A percentile compares a stretch with the other conserved stretches of the same genome.
These are phyloP conservation scores for Mycocentrospora acerina DNA, from an alignment of 2,329 filamentous ascomycete species.

Conservation along the genomic window DNA sequence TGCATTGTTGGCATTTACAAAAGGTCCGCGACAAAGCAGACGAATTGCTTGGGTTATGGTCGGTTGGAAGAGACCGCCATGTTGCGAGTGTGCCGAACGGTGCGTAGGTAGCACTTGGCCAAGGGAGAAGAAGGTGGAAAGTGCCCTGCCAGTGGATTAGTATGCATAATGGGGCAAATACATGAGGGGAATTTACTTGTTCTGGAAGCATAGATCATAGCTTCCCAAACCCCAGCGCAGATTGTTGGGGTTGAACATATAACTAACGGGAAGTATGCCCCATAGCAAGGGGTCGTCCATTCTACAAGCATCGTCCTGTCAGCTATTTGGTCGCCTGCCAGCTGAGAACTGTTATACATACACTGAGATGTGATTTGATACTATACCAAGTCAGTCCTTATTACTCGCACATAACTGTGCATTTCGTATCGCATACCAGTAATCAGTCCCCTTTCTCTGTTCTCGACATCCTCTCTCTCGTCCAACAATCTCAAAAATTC, in stretches of 20 bases:
- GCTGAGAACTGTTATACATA: constrained; percentile 56
- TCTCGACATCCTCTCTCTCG: constrained; percentile 64
- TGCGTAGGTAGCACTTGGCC: constrained; percentile 92
- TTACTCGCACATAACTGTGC: background rate
- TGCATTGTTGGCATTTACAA: constrained; percentile 33
- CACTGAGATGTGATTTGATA: constrained; percentile 88
- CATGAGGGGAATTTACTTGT: constrained; percentile 58
- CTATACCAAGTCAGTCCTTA: constrained; percentile 47
- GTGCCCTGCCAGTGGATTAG: constrained; percentile 52
- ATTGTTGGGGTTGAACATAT: constrained; percentile 71
- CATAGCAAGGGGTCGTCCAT: constrained; percentile 93
- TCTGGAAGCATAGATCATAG: constrained; percentile 93
- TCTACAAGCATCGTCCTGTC: constrained; percentile 51
- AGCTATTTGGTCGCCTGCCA: constrained; percentile 18
- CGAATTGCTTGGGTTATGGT: constrained; percentile 84
- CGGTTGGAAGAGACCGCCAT: constrained; percentile 87
- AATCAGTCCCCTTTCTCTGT: constrained; percentile 73
- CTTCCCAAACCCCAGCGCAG: constrained; percentile 88
- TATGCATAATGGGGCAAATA: background rate
- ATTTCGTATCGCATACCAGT: constrained; percentile 62
- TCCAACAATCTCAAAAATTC: constrained; percentile 76
- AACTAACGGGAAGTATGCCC: constrained; percentile 79
- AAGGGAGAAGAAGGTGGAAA: constrained; percentile 78
- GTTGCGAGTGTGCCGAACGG: constrained; percentile 71
- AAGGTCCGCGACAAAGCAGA: constrained; percentile 67